Conservation (phyloP, 306 rosid genomes). For the Inga laurina region DNA sequence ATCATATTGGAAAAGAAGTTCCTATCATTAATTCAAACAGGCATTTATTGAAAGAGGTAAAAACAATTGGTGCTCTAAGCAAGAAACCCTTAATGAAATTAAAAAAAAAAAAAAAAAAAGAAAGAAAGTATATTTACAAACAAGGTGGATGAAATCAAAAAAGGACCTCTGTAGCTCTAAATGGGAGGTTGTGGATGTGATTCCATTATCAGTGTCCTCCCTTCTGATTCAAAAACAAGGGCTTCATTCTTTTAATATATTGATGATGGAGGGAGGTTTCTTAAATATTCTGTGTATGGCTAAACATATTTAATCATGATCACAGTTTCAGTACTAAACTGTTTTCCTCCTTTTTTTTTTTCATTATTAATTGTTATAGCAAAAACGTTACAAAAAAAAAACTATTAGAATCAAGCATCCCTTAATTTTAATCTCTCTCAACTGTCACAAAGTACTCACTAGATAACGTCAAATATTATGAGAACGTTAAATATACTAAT, state of each 20-base stretch:
- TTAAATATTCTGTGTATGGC: background rate
- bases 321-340: background rate
- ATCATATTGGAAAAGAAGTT: too few relatives aligned
- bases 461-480: background rate
- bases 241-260: background rate
- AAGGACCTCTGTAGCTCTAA: background rate
- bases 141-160: background rate
- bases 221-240: too few relatives aligned
- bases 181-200: too few relatives aligned
- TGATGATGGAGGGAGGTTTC: background rate
- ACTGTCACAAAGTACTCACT: background rate
- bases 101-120: too few relatives aligned
- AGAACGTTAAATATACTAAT: background rate
- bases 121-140: background rate
- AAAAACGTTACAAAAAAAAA: too few relatives aligned
- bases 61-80: too few relatives aligned
- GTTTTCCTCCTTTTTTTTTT: too few relatives aligned
- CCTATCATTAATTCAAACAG: too few relatives aligned
- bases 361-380: too few relatives aligned
- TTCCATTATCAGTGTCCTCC: too few relatives aligned
- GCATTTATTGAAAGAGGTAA: too few relatives aligned
- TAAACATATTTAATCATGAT: background rate
- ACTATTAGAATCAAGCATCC: background rate
- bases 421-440: background rate
- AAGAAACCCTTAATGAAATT: too few relatives aligned